Evolutionary conservation across 306 rosid species (phyloP).

Genomic region (Dicorynia guianensis): DNA sequence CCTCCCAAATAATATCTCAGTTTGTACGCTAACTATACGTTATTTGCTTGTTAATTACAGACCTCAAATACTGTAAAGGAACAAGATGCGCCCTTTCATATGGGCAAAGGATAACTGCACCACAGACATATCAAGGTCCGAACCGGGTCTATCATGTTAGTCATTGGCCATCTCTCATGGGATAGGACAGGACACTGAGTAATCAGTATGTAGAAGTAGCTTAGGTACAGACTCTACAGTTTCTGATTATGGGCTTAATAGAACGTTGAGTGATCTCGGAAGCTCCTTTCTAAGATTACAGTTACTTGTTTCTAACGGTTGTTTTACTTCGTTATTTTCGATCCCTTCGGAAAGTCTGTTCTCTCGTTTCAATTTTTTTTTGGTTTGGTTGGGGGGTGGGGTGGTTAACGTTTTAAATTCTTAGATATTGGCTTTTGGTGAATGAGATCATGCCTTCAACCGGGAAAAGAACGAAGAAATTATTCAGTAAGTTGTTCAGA

Average conservation of each 20-base stretch:
- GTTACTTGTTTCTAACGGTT: not conserved
- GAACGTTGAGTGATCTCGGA: too few species aligned
- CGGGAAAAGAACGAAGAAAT: not conserved
- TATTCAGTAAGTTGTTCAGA: not conserved
- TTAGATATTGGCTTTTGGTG: not conserved
- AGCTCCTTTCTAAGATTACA: too few species aligned
- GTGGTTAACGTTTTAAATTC: not conserved
- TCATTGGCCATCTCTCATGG: too few species aligned
- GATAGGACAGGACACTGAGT: too few species aligned
- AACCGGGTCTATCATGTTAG: too few species aligned
- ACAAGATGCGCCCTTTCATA: constrained; percentile 8
- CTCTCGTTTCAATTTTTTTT: not conserved
- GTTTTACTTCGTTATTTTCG: not conserved
- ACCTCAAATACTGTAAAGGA: constrained; percentile 18
- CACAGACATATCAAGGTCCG: constrained; percentile 35
- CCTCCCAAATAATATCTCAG: too few species aligned
- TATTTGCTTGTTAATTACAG: not conserved
- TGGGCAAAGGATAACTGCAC: constrained; percentile 12
- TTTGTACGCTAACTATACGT: too few species aligned
- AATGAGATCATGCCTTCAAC: not conserved
- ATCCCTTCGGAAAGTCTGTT: not conserved
- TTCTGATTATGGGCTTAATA: too few species aligned
- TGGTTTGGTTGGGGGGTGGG: too few species aligned
- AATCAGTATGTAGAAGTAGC: too few species aligned
- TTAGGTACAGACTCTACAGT: too few species aligned